These are phyloP conservation scores for Tolypocladium inflatum DNA, from an alignment of 2,329 filamentous ascomycete species.

Conservation along the genomic window DNA sequence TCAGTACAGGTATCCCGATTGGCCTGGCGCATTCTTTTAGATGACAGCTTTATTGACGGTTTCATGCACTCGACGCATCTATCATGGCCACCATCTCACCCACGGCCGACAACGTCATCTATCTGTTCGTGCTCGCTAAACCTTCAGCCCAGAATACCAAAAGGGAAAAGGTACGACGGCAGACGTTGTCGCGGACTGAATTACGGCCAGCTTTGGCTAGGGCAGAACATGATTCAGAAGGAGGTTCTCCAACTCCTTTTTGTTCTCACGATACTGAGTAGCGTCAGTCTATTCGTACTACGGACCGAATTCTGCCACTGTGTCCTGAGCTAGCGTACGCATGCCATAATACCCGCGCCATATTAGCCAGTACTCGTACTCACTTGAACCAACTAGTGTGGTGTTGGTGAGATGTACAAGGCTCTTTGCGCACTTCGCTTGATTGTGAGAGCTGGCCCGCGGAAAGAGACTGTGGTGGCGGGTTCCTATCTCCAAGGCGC, in stretches of 20 bases:
- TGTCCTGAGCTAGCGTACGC: not conserved
- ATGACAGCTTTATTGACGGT: not conserved
- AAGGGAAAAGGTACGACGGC: not conserved
- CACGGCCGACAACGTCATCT: not conserved
- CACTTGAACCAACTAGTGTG: not conserved
- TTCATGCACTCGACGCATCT: not conserved
- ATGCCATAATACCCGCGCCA: not conserved
- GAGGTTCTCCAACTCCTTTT: not conserved
- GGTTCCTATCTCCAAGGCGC: not conserved
- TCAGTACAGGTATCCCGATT: not conserved
- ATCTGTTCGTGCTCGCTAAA: not conserved
- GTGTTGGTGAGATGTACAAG: not conserved
- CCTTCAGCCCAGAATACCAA: not conserved
- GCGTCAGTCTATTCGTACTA: not conserved
- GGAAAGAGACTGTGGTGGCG: not conserved
- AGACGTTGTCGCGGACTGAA: not conserved
- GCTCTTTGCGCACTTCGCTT: not conserved
- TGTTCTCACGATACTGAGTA: not conserved
- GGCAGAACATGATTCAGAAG: not conserved
- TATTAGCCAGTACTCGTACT: not conserved
- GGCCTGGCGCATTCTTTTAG: not conserved
- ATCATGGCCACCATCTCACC: not conserved
- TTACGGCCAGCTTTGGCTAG: not conserved
- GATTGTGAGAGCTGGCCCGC: not conserved
- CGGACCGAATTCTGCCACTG: not conserved